Percentiles rank a stretch among this genome's conserved stretches.
These are phyloP conservation scores for Cladosporium sp. DNA, from an alignment of 2,329 filamentous ascomycete species.

Conservation along the genomic window DNA sequence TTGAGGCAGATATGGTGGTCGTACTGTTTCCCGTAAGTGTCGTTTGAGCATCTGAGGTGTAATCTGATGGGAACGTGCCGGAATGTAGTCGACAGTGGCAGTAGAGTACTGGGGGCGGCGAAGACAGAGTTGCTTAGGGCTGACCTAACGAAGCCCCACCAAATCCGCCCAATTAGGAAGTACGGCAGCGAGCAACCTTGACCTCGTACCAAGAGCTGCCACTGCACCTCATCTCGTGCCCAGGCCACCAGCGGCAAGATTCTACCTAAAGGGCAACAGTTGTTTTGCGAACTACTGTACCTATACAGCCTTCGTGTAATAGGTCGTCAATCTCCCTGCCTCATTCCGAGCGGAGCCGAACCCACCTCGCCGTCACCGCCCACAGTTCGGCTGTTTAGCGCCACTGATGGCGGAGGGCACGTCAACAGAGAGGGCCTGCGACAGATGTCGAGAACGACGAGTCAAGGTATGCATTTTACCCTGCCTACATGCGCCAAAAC, in stretches of 20 bases:
- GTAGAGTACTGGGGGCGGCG: no score
- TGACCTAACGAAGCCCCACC: no score
- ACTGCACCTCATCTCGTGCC: slow-evolving; percentile 7
- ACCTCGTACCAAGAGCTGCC: not conserved
- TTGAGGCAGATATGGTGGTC: not conserved
- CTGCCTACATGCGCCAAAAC: not conserved
- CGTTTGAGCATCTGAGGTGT: no score
- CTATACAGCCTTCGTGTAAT: not conserved
- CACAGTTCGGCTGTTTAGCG: slow-evolving; percentile 5
- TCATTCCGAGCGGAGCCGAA: slow-evolving; percentile 6
- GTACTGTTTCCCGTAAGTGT: no score
- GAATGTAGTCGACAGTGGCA: no score
- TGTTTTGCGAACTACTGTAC: not conserved
- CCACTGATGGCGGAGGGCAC: slow-evolving; percentile 3
- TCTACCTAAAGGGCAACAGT: not conserved
- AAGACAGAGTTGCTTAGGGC: no score
- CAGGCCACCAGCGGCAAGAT: not conserved
- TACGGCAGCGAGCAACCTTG: no score
- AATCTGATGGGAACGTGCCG: no score
- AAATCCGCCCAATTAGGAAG: no score
- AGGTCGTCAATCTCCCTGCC: not conserved
- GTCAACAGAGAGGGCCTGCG: slow-evolving; percentile 25
- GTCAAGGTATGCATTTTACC: slow-evolving; percentile 24
- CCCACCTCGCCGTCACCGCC: not conserved
- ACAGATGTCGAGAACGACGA: slow-evolving; percentile 29